A percentile compares a stretch with the other conserved stretches of the same genome.
Evolutionary conservation across 306 rosid genomes (phyloP).

Genomic region (Cicer arietinum): DNA sequence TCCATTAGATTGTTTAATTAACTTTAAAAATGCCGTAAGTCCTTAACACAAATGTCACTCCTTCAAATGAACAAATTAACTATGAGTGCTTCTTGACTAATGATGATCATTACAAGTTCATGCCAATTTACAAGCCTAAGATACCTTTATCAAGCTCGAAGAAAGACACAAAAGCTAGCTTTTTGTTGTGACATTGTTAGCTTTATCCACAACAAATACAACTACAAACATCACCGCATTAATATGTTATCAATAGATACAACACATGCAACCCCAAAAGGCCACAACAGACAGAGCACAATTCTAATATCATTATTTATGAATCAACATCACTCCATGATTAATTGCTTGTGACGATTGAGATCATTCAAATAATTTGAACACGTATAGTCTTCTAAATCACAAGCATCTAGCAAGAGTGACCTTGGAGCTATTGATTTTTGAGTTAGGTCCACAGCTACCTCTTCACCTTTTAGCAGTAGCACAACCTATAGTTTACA

Average conservation of each 20-base stretch:
- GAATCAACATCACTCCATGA: slow-evolving; percentile 64
- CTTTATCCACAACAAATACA: slow-evolving; percentile 30
- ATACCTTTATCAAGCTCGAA: slow-evolving; percentile 40
- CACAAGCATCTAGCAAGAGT: slow-evolving; percentile 68
- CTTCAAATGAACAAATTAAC: slow-evolving; percentile 23
- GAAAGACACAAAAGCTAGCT: slow-evolving; percentile 15
- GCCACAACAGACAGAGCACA: neutral
- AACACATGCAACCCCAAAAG: slow-evolving; percentile 34
- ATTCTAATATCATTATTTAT: slow-evolving; percentile 7
- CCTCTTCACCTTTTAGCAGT: slow-evolving; percentile 69
- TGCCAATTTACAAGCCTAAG: slow-evolving; percentile 44
- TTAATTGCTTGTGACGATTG: slow-evolving; percentile 76
- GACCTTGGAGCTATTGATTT: slow-evolving; percentile 51
- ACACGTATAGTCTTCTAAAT: slow-evolving; percentile 85
- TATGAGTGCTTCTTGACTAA: slow-evolving; percentile 34
- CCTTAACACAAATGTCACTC: slow-evolving; percentile 1
- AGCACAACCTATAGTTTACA: slow-evolving; percentile 58
- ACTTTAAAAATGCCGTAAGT: neutral
- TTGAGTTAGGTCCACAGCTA: slow-evolving; percentile 48
- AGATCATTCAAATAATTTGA: slow-evolving; percentile 81
- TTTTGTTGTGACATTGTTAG: slow-evolving; percentile 35
- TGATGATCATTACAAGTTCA: slow-evolving; percentile 31
- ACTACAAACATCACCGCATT: slow-evolving; percentile 34
- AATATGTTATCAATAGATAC: slow-evolving; percentile 24
- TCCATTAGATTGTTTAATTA: slow-evolving; percentile 11